Conservation (phyloP, 78 protist genomes). For the Dictyostelium firmibasis region DNA sequence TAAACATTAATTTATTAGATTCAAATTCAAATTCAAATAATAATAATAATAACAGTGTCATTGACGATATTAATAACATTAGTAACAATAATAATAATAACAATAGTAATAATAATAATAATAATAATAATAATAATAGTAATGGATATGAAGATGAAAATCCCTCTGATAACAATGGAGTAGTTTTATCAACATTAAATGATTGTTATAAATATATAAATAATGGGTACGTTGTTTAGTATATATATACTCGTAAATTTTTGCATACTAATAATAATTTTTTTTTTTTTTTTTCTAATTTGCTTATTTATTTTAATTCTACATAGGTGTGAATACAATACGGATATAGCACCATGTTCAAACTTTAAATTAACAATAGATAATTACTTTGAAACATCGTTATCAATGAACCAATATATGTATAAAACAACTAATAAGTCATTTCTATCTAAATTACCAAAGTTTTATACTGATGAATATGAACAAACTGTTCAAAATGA, state of each 20-base stretch:
- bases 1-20: too few relatives aligned
- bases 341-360: neutral
- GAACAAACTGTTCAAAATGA: neutral
- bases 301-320: neutral
- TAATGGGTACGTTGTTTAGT: neutral
- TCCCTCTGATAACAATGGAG: neutral
- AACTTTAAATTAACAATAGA: neutral
- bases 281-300: neutral
- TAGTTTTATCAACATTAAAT: neutral
- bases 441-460: neutral
- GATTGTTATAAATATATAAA: slow-evolving; percentile 10
- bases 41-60: too few relatives aligned
- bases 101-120: too few relatives aligned
- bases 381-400: neutral
- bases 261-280: neutral
- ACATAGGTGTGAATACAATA: neutral
- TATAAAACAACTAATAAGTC: neutral
- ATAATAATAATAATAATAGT: neutral
- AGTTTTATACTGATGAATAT: neutral
- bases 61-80: too few relatives aligned
- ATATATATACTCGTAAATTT: too few relatives aligned
- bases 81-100: too few relatives aligned
- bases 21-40: too few relatives aligned
- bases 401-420: neutral
- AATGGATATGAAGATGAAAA: neutral